Evolutionary conservation across 192 early-diverging fungal species (phyloP).

Genomic region (Rhizoclosmatium globosum): DNA sequence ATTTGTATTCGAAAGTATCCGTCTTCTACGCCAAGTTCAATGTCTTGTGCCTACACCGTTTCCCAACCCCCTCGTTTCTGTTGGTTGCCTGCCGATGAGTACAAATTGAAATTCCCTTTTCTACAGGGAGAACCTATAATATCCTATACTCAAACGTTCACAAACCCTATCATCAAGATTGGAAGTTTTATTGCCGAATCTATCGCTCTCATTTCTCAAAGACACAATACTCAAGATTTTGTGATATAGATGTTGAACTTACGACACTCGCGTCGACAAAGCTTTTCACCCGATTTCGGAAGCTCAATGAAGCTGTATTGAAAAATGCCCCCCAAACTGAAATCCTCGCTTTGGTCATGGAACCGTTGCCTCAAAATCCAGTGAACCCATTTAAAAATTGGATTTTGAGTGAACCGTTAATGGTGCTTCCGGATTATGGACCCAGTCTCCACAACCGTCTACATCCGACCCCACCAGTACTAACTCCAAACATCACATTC

Average conservation of each 20-base stretch:
- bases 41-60: neutral
- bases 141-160: neutral
- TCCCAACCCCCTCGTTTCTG: neutral
- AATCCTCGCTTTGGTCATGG: neutral
- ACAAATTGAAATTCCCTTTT: neutral
- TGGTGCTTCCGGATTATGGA: neutral
- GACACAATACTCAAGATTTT: neutral
- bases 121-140: neutral
- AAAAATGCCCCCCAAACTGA: neutral
- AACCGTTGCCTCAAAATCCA: neutral
- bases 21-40: neutral
- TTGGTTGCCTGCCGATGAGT: neutral
- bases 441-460: neutral
- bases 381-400: neutral
- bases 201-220: neutral
- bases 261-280: neutral
- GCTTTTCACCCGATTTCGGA: too few relatives aligned
- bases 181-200: neutral
- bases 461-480: neutral
- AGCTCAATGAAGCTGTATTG: neutral
- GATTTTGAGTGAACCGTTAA: neutral
- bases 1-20: neutral
- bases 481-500: neutral
- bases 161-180: neutral
- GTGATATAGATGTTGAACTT: neutral